These are phyloP conservation scores for Noccaea bulbosa DNA, from an alignment of 345 rosid genomes.

Conservation along the genomic window DNA sequence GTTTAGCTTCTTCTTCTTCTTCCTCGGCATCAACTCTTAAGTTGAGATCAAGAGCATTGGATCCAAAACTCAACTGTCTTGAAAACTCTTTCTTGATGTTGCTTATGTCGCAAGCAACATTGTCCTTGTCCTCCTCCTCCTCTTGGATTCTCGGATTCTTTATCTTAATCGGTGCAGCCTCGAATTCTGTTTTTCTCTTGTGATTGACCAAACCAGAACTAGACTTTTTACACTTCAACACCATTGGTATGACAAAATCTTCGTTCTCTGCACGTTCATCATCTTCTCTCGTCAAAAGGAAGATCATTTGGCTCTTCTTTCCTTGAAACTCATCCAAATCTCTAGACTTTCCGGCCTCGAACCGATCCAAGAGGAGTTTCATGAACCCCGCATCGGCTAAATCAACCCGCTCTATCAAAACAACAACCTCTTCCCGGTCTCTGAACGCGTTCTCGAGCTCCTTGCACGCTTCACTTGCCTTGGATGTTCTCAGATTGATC, in stretches of 20 bases:
- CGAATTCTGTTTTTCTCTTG: slow-evolving; percentile 69
- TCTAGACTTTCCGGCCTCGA: slow-evolving; percentile 45
- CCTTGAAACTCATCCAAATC: slow-evolving; percentile 35
- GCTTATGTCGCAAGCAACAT: slow-evolving; percentile 39
- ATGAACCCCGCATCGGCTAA: slow-evolving; percentile 57
- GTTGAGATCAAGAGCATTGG: slow-evolving; percentile 75
- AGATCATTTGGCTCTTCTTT: slow-evolving; percentile 48
- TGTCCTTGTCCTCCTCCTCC: slow-evolving; percentile 46
- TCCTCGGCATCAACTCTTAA: slow-evolving; percentile 54
- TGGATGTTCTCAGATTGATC: slow-evolving; percentile 45
- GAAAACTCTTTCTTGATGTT: slow-evolving; percentile 52
- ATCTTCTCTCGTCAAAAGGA: slow-evolving; percentile 61
- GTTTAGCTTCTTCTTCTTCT: slow-evolving; percentile 34
- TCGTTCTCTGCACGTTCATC: slow-evolving; percentile 38
- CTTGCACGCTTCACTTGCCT: slow-evolving; percentile 42
- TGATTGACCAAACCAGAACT: slow-evolving; percentile 35
- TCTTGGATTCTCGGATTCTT: slow-evolving; percentile 52
- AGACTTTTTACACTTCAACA: slow-evolving; percentile 51
- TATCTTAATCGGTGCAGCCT: slow-evolving; percentile 37
- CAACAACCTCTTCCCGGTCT: slow-evolving; percentile 48
- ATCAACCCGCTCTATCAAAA: slow-evolving; percentile 68
- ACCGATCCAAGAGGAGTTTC: slow-evolving; percentile 56
- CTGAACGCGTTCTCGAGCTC: slow-evolving; percentile 44
- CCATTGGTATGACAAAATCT: slow-evolving; percentile 59
- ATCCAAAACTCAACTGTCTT: slow-evolving; percentile 56